Evolutionary conservation across 176 grass and related monocot genomes (phyloP), one percentile per base, ranked within the genome.

Genomic region (Phoenix dactylifera): DNA sequence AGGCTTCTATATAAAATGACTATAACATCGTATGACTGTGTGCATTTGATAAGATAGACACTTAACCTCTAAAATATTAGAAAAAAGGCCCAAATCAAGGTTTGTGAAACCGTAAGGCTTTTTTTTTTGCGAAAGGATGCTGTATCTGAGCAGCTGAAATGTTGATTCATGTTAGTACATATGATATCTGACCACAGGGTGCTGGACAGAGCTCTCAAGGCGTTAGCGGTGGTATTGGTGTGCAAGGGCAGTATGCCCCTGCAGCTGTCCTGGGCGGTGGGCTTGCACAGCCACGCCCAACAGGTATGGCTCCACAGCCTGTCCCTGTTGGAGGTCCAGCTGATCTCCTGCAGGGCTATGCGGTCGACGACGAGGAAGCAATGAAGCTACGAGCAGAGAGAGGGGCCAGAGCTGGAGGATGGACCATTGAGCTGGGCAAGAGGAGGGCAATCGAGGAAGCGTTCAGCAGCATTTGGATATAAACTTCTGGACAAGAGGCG

Each of bases 231-330:
- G 78, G 55, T 12, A 19, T 56, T 0, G 77, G 79, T 71, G 61
- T 79, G 70, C 83, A 91, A 83, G 93, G 87, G n/a, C 87, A 88
- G 57, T 97, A 97, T 76, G 93, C 81, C 0, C 87, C 93, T 16
- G 65, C 93, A 15, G 75, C 78, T 0, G 63, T 82, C 18, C 78
- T 68, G 57, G 35, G 35, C 35, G 74, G 83, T 17, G 83, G 79
- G 15, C 50, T 75, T 49, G 81, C 70, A 57, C 92, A 91, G 50
- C 93, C 87, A 49, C 87, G 87, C 23, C 93, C 93, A 2, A 91
- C 88, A 44, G 78, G 83, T 12, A 79, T 86, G 63, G 63, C 67
- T 17, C 74, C 74, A 0, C 87, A 91, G 58, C 78, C 84, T 32
- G 59, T 88, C 0, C 79, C 79, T 23, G 20, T 82, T 16, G 78